phyloP scores from a whole-genome alignment of 805 yeast genomes.

The Debaryomyces prosopidis region DNA sequence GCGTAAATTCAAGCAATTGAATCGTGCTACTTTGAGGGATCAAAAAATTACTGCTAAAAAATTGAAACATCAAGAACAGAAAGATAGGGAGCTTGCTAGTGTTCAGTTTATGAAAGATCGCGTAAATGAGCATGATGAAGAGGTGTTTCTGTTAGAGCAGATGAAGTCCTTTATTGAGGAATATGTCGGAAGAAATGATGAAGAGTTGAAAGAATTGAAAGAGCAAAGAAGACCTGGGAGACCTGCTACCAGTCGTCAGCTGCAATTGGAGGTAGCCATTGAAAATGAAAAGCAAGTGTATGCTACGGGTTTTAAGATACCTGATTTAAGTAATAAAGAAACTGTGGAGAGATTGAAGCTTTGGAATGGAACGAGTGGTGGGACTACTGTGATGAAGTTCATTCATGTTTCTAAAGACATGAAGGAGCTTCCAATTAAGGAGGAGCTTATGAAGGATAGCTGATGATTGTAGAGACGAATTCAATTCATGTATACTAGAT shows the following conservation, averaged over 20 bases:
- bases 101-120: slow-evolving; percentile 49
- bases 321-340: slow-evolving; percentile 63
- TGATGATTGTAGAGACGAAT: neutral
- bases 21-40: slow-evolving; percentile 86
- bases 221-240: slow-evolving; percentile 80
- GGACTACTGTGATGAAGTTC: slow-evolving; percentile 62
- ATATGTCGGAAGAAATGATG: slow-evolving; percentile 69
- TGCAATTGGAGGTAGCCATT: slow-evolving; percentile 58
- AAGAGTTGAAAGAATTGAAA: slow-evolving; percentile 65
- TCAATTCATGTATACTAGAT: neutral
- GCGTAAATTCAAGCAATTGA: slow-evolving; percentile 79
- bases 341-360: slow-evolving; percentile 60
- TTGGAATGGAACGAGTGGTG: slow-evolving; percentile 87
- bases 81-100: slow-evolving; percentile 59
- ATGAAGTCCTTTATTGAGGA: slow-evolving; percentile 60
- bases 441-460: slow-evolving; percentile 5
- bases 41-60: slow-evolving; percentile 64
- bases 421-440: slow-evolving; percentile 23
- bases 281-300: slow-evolving; percentile 64
- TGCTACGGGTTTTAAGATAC: slow-evolving; percentile 66
- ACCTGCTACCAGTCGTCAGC: slow-evolving; percentile 75
- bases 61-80: slow-evolving; percentile 55
- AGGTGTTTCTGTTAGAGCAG: slow-evolving; percentile 54
- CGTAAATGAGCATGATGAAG: slow-evolving; percentile 27
- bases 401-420: slow-evolving; percentile 33